Evolutionary conservation across 2,329 filamentous ascomycete genomes (phyloP), one percentile per base, ranked within the genome.

Genomic region (Colletotrichum euphorbiae): DNA sequence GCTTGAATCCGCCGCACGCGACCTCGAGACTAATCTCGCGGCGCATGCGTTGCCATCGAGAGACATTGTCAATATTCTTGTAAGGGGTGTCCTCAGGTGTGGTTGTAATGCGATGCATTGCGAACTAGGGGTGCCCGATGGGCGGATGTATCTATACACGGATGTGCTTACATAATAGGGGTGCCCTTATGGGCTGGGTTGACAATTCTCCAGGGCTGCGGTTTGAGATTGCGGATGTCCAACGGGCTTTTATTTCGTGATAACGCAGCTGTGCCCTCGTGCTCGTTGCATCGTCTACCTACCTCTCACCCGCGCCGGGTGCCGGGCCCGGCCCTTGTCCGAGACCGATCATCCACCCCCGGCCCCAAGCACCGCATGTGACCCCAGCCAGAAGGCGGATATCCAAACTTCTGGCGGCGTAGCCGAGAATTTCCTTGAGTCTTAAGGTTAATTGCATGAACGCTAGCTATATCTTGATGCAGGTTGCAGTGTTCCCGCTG

Each of bases 361-460:
- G 24, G 6, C 24, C 24, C 24, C 21, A 24, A 24, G 21, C 21
- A 24, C 21, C 46, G 13, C 2, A 11, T 19, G 15, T 19, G 12
- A 28, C 46, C 46, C 46, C 19, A 8, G 19, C 46, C 33, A 12
- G 12, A 12, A 12, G 33, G 33, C 33, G 33, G 33, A 36, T 36
- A 36, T 36, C 12, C 7, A 8, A 36, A 36, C 12, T 12, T 36
- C 3, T 4, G 28, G 46, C 46, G 46, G 21, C 46, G 46, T 15
- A n/a, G 46, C 46, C 46, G 12, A 28, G 46, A 31, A 8, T n/a
- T 31, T 8, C 12, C 21, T 28, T 15, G 46, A 19, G 19, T 21
- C 28, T 5, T 50, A 50, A 51, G 48, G 48, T 51, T 51, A 17
- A 51, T 51, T 24, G 15, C 48, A 28, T 51, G 48, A 24, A 28